Base-by-base conservation (phyloP, 1,284 basidiomycete genomes). In the Filobasidium uniguttulatum region DNA sequence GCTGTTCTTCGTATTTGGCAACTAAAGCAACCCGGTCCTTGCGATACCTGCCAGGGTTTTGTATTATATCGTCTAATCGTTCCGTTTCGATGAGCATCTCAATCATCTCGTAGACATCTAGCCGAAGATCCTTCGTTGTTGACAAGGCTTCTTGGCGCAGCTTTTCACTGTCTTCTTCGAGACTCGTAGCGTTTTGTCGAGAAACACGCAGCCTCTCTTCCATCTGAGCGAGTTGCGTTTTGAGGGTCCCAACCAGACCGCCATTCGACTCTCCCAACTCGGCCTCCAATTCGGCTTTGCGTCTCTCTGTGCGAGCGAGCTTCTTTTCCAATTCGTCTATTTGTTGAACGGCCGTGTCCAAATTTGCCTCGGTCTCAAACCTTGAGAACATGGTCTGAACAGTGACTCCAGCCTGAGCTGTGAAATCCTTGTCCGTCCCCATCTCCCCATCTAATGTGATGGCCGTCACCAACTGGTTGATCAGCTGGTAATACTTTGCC, bases 401-500 rank as follows among this genome's bases (percentile, higher is more conserved):
- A 1, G 87, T 90, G 52, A 85, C 81, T 0, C 90, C 91, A 15
- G 40, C 26, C 40, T 43, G 40, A 26, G 40, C 78, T 53, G 88
- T 85, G 25, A 89, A 85, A 29, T 86, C 85, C 26, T 77, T 78
- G 45, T 73, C 71, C 35, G 74, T 66, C 30, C 74, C 72, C 45
- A 89, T 76, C 67, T 89, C 86, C 46, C 73, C 70, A 68, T 94
- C 89, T 71, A 96, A 78, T 22, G 97, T 90, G 40, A 98, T 81
- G 59, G 91, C 85, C 29, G 87, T 82, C 43, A 98, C 79, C 44
- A 97, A 74, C n/a, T 85, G 82, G 65, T 97, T 89, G 60, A 99
- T 78, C 44, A 99, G 77, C 68, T 90, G 88, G 68, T 86, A 96
- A 68, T 91, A 87, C 59, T 90, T 83, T 29, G 79, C 78, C 63